Evolutionary conservation across 805 yeast genomes (phyloP), one percentile per base, ranked within the genome.

Genomic region (Candida schatavii): DNA sequence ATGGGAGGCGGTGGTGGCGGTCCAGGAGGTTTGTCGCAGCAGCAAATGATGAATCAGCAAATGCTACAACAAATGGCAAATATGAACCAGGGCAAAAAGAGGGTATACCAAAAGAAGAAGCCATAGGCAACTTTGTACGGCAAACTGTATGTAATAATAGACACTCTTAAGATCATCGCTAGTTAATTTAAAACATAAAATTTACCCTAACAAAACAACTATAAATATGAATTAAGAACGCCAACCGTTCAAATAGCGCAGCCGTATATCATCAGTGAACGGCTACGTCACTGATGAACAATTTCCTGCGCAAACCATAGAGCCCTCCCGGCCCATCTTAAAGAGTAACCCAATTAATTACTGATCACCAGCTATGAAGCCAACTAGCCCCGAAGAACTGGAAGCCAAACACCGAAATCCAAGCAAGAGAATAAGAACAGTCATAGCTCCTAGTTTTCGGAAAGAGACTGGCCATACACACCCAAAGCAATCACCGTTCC

Each of bases 401-500:
- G 39, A 34, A 33, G 37, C 33, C 14, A 23, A 27, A 18, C 18
- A 23, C n/a, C n/a, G n/a, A n/a, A n/a, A n/a, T n/a, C n/a, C n/a
- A n/a, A n/a, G n/a, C n/a, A n/a, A n/a, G n/a, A n/a, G n/a, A n/a
- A n/a, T n/a, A n/a, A n/a, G n/a, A n/a, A n/a, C n/a, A n/a, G 39
- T 11, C n/a, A n/a, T n/a, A n/a, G n/a, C n/a, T 23, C 11, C 27
- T n/a, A 29, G 18, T 17, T 13, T 7, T 37, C 35, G n/a, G 35
- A 27, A 21, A 28, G 27, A 4, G 37, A 32, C n/a, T 33, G 42
- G 14, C 72, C 72, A 50, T 65, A 68, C 5, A 56, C 46, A n/a
- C 68, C 70, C 39, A 68, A 52, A 1, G 66, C 70, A 9, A 57
- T 41, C 19, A 68, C 48, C 5, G 72, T 64, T 2, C 59, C 64